Evolutionary conservation across 2,329 filamentous ascomycete species (phyloP).

Genomic region (Alternaria consortialis): DNA sequence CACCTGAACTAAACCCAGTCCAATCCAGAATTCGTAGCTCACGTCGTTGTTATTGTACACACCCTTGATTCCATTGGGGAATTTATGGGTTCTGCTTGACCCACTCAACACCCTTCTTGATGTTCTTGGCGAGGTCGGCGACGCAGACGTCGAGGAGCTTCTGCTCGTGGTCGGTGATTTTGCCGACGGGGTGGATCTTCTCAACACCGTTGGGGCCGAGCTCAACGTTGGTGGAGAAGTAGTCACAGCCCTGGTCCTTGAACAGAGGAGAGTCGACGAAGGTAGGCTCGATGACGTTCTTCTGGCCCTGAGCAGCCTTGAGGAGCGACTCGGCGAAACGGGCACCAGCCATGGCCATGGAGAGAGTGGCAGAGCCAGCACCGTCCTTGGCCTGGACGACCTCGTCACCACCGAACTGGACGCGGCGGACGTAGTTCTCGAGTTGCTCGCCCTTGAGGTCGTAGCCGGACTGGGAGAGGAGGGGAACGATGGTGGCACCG

Average conservation of each 20-base stretch:
- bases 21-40: slow-evolving; percentile 31
- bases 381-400: slow-evolving; percentile 99
- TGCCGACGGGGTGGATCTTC: slow-evolving; percentile 89
- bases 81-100: slow-evolving; percentile 64
- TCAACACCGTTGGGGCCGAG: slow-evolving; percentile 95
- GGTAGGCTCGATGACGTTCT: slow-evolving; percentile 93
- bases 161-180: slow-evolving; percentile 86
- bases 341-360: slow-evolving; percentile 96
- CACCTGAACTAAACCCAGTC: slow-evolving; percentile 29
- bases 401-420: slow-evolving; percentile 99
- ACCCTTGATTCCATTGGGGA: slow-evolving; percentile 2
- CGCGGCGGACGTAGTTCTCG: slow-evolving; percentile 84
- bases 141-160: slow-evolving; percentile 87
- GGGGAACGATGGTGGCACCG: slow-evolving; percentile 96
- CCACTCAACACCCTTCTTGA: slow-evolving; percentile 83
- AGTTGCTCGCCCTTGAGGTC: slow-evolving; percentile 80
- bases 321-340: slow-evolving; percentile 89
- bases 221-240: slow-evolving; percentile 96
- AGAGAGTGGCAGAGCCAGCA: slow-evolving; percentile 94
- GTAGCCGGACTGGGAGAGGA: slow-evolving; percentile 94
- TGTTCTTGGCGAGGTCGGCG: slow-evolving; percentile 89
- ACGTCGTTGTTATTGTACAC: slow-evolving; percentile 45
- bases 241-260: slow-evolving; percentile 97
- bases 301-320: slow-evolving; percentile 90
- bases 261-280: slow-evolving; percentile 97